Base-by-base conservation (phyloP, 176 grass and related monocot genomes). In the Carex parvula region DNA sequence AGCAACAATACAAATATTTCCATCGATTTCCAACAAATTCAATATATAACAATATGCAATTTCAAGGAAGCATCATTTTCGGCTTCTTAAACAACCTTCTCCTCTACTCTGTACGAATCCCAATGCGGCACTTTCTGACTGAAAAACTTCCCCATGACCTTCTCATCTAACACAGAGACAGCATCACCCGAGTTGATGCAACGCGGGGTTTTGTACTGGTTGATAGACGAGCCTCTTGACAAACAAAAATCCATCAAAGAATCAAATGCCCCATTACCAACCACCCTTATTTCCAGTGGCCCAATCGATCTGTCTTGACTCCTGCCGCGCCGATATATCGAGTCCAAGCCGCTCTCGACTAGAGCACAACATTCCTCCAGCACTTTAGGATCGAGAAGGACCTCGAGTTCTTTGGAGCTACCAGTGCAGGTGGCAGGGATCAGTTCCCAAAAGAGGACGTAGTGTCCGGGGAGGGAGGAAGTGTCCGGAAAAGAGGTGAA, bases 131-230 rank as follows among this genome's bases (percentile, higher is more conserved):
- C 14, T 33, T 73, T 73, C 30, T 81, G 50, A 68, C 86, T 90
- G 52, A 89, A 92, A 89, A 89, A 95, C 60, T 87, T 85, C 1
- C 84, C 84, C 10, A 82, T 60, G 66, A 92, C 87, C 59, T 81
- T 84, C 2, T 82, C 82, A 61, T 95, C 88, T 1, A 95, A 65
- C 44, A 95, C 81, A 39, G 65, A 70, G 57, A 92, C 90, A 22
- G 82, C 88, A 53, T 90, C 90, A 12, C 80, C 75, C 32, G 91
- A 88, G 73, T 90, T 89, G 84, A 95, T 87, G 90, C 93, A 95
- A 4, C 90, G 88, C 0, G 93, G 90, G 35, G 93, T 95, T 91
- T 95, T 95, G 86, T 95, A 95, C 82, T 95, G 93, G 90, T 95
- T 95, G 70, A 95, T 85, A 26, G 93, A 95, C 10, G 90, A 92